These are phyloP conservation scores for Fusarium scirpi DNA, from an alignment of 2,329 filamentous ascomycete genomes.

Conservation along the genomic window DNA sequence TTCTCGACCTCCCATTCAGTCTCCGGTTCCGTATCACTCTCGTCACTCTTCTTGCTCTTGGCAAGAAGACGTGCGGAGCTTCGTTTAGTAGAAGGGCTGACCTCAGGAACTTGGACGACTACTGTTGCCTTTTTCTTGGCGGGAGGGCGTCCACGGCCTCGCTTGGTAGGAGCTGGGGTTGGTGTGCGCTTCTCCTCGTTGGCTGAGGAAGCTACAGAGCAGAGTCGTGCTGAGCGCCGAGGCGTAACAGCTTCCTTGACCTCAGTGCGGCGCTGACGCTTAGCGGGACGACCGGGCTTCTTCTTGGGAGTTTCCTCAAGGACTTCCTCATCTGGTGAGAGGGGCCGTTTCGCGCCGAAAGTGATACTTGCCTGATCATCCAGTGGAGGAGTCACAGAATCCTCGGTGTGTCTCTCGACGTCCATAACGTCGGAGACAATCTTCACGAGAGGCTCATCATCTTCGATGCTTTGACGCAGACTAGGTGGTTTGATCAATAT, in stretches of 20 bases:
- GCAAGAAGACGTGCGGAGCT: slow-evolving; percentile 13
- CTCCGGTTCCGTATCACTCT: slow-evolving; percentile 23
- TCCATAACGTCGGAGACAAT: slow-evolving; percentile 22
- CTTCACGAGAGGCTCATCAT: slow-evolving; percentile 1
- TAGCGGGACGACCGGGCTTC: slow-evolving; percentile 3
- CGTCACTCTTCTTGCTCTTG: slow-evolving; percentile 23
- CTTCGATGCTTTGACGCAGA: slow-evolving; percentile 23
- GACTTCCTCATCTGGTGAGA: slow-evolving; percentile 1
- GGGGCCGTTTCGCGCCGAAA: slow-evolving; percentile 5
- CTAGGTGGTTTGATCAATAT: slow-evolving; percentile 5
- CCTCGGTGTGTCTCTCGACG: slow-evolving; percentile 18
- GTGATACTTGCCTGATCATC: background rate
- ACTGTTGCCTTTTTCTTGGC: slow-evolving; percentile 15
- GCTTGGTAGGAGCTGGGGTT: slow-evolving; percentile 2
- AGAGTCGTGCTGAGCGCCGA: slow-evolving; percentile 34
- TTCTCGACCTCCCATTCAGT: slow-evolving; percentile 62
- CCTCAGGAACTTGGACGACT: background rate
- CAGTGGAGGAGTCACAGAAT: background rate
- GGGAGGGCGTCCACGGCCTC: slow-evolving; percentile 27
- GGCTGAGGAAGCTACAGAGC: background rate
- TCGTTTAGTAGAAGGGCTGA: background rate
- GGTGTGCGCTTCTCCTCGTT: background rate
- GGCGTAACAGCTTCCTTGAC: background rate
- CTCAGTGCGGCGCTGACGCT: slow-evolving; percentile 19
- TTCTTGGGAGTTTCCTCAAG: background rate